A percentile compares a stretch with the other conserved stretches of the same genome.
Conservation (phyloP, 306 rosid species). For the Sindora glabra region DNA sequence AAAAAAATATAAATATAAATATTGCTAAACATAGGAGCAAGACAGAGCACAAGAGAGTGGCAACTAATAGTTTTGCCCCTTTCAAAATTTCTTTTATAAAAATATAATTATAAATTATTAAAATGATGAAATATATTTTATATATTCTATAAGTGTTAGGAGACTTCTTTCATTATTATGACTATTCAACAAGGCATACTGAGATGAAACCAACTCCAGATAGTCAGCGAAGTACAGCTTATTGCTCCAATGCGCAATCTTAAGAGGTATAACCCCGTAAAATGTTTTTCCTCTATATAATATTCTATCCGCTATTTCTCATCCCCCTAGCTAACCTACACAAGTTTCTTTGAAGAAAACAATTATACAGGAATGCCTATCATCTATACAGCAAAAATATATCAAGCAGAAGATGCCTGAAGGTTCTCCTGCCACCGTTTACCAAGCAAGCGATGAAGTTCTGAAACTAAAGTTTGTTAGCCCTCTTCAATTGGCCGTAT, state of each 20-base stretch:
- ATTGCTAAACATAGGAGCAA: no score
- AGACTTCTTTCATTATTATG: neutral
- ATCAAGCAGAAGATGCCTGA: slow-evolving; percentile 17
- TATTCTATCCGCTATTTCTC: slow-evolving; percentile 12
- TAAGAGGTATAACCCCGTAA: neutral
- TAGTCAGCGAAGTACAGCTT: neutral
- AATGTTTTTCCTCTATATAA: neutral
- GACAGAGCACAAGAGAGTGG: no score
- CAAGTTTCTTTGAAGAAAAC: slow-evolving; percentile 20
- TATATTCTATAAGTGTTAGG: no score
- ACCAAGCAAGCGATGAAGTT: slow-evolving; percentile 23
- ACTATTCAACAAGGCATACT: neutral
- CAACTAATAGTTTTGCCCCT: no score
- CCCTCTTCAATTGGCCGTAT: slow-evolving; percentile 30
- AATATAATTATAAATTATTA: no score
- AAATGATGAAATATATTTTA: no score
- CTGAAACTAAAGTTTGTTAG: slow-evolving; percentile 21
- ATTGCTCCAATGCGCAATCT: neutral
- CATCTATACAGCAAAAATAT: slow-evolving; percentile 44
- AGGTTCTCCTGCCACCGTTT: slow-evolving; percentile 29
- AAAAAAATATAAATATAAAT: no score
- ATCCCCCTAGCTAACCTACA: slow-evolving; percentile 19
- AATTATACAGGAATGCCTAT: slow-evolving; percentile 59
- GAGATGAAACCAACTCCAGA: neutral
- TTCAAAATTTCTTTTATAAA: no score